Evolutionary conservation across 768 basidiomycete species (phyloP).

Genomic region (Serendipita indica): DNA sequence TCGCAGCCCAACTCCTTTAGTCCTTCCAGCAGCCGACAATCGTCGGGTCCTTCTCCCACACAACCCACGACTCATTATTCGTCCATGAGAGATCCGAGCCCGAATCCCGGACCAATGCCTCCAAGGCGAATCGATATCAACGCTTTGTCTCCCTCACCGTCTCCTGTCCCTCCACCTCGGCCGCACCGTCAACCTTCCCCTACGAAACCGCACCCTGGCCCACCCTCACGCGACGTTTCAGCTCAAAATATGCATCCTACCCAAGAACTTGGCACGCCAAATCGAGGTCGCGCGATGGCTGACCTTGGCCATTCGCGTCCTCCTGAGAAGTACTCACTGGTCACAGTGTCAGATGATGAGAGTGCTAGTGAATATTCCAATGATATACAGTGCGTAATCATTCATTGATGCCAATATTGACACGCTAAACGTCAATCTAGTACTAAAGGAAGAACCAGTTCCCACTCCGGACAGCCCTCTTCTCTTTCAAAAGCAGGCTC

Average conservation of each 20-base stretch:
- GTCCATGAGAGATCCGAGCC: not conserved
- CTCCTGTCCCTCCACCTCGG: not conserved
- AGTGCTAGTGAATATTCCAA: not conserved
- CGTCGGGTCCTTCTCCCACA: conserved; percentile 28
- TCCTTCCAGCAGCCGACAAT: conserved; percentile 41
- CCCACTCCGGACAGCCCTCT: not conserved
- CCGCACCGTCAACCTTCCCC: conserved; percentile 5
- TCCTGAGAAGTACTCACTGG: not conserved
- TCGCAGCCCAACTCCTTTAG: conserved; percentile 18
- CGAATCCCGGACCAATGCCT: not conserved
- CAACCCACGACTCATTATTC: not conserved
- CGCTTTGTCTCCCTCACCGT: not conserved
- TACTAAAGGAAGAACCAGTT: conserved; percentile 7
- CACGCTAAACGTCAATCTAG: not conserved
- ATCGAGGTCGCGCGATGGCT: too few species aligned
- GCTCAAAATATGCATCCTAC: too few species aligned
- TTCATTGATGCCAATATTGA: not conserved
- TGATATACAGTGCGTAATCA: not conserved
- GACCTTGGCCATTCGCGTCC: too few species aligned
- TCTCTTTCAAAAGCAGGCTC: not conserved
- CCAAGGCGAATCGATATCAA: not conserved
- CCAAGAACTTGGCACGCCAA: too few species aligned
- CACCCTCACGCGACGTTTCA: not conserved
- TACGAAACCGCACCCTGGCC: not conserved
- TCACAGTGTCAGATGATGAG: conserved; percentile 2